Percentiles rank a stretch among this genome's conserved stretches.
These are phyloP conservation scores for Globisporangium spiculum DNA, from an alignment of 352 stramenopile species.

Conservation along the genomic window DNA sequence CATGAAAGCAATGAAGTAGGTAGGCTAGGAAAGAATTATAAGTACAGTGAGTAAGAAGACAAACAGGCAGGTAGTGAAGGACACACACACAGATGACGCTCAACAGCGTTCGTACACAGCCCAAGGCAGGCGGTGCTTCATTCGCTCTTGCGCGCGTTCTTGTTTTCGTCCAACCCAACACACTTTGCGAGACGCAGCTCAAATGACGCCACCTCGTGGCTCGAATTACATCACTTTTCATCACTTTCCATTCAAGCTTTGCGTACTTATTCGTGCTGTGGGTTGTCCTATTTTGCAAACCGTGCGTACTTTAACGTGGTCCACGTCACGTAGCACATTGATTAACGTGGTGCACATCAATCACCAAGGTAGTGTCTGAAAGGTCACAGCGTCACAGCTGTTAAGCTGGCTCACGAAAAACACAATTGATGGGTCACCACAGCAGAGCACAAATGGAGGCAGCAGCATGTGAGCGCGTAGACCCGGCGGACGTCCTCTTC, in stretches of 20 bases:
- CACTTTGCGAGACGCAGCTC: background rate
- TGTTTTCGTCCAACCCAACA: background rate
- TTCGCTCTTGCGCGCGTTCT: background rate
- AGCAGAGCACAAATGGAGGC: background rate
- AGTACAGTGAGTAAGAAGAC: conserved; percentile 2
- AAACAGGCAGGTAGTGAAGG: background rate
- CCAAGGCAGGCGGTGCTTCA: background rate
- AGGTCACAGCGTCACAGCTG: background rate
- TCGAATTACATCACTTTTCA: background rate
- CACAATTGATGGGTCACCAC: background rate
- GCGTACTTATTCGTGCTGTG: background rate
- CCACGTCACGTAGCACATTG: background rate
- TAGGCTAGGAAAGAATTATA: conserved; percentile 12
- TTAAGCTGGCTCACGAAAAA: background rate
- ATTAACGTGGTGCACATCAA: background rate
- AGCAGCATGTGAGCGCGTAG: background rate
- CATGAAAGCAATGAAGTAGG: background rate
- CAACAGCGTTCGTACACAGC: background rate
- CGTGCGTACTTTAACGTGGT: background rate
- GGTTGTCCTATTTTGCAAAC: background rate
- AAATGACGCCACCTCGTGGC: background rate
- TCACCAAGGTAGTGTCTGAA: background rate
- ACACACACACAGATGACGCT: background rate
- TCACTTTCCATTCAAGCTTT: too few species aligned
- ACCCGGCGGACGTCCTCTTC: conserved; percentile 40